Evolutionary conservation across 1,284 basidiomycete genomes (phyloP).

Genomic region (Trametes polyzona): DNA sequence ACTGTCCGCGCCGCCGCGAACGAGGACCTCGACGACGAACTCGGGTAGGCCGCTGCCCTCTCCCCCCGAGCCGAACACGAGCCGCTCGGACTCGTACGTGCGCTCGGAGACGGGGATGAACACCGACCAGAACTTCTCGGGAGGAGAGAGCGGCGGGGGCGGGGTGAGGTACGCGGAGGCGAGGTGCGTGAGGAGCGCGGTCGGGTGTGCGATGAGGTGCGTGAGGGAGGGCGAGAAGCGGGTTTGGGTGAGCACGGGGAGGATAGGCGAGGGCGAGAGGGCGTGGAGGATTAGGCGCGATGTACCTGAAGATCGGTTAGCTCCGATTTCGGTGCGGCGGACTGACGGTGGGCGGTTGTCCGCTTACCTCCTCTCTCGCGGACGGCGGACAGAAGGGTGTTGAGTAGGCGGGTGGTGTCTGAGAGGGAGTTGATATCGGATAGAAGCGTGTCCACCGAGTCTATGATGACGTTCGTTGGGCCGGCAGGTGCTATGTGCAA

Average conservation of each 20-base stretch:
- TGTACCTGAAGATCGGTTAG: slow-evolving; percentile 42
- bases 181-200: slow-evolving; percentile 64
- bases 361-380: slow-evolving; percentile 52
- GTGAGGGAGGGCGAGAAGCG: slow-evolving; percentile 69
- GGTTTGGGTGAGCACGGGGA: slow-evolving; percentile 61
- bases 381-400: slow-evolving; percentile 46
- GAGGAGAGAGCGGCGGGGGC: slow-evolving; percentile 63
- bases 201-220: slow-evolving; percentile 69
- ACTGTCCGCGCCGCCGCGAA: slow-evolving; percentile 44
- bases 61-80: slow-evolving; percentile 61
- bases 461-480: slow-evolving; percentile 61
- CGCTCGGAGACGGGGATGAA: slow-evolving; percentile 72
- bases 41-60: slow-evolving; percentile 54
- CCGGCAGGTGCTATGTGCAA: slow-evolving; percentile 40
- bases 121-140: slow-evolving; percentile 75
- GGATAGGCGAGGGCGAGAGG: slow-evolving; percentile 53
- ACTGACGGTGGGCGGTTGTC: background rate
- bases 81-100: slow-evolving; percentile 56
- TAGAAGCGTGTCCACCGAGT: slow-evolving; percentile 67
- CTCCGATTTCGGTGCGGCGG: background rate
- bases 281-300: slow-evolving; percentile 73
- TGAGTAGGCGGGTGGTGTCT: slow-evolving; percentile 55
- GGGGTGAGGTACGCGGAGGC: slow-evolving; percentile 67
- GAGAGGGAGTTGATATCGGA: slow-evolving; percentile 61
- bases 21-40: slow-evolving; percentile 65